Base-by-base conservation (phyloP, 2,329 filamentous ascomycete genomes). In the Sclerotinia spermophila region DNA sequence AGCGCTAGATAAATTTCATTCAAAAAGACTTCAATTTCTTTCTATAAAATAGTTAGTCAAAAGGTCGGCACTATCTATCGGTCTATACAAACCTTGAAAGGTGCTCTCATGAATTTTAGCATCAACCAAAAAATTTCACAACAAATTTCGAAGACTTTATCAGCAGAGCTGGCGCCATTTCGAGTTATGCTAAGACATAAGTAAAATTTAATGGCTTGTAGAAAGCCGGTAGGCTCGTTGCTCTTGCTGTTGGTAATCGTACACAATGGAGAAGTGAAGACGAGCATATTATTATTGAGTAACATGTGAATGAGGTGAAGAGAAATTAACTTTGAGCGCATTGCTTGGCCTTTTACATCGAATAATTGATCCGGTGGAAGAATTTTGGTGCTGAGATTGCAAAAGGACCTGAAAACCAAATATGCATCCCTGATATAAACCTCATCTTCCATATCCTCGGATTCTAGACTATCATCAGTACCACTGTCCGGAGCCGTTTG, bases 71-170 rank as follows among this genome's bases (percentile, higher is more conserved):
- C 56, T 58, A 35, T 58, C 17, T 6, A 64, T 30, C 19, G 19
- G 24, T 40, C 13, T 2, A 13, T 51, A 81, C 85, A 72, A 78
- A 91, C 91, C 89, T 99, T 99, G 81, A 99, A 92, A 73, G 94
- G 91, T 3, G 96, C 91, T 72, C 96, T 89, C 88, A 99, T 92
- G 77, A 93, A 91, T 80, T 96, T 97, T 58, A 97, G 83, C 90
- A 97, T 97, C 71, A 98, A 85, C 94, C 94, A 99, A 80, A 99
- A 99, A 42, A 98, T 97, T 80, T 99, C 96, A 77, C 92, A 94
- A 80, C 93, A 95, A 56, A 98, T 93, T 78, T 98, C 95, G 78
- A 98, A 99, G 0, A 99, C 94, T 74, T 88, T 88, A 74, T 93
- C 92, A 58, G 97, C 92, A 6, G 94, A 95, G 82, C 95, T 98